Conservation (phyloP, 495 filamentous ascomycete species). For the Penicillium lagena region DNA sequence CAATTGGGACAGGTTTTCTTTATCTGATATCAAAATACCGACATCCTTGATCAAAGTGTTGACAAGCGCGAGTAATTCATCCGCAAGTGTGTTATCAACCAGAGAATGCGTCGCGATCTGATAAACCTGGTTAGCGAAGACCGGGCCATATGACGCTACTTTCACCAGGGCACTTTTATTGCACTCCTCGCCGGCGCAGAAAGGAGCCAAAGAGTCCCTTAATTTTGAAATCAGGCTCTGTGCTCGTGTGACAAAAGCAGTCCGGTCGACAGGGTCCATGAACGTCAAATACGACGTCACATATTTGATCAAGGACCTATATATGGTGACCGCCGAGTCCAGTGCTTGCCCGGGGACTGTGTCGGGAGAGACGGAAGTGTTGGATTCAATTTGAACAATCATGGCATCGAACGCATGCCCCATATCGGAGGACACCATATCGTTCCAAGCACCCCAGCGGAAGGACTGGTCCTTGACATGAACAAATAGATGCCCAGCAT, state of each 20-base stretch:
- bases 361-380: constrained; percentile 1
- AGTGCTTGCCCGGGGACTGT: background rate
- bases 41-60: constrained; percentile 24
- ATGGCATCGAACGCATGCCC: constrained; percentile 52
- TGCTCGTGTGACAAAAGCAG: constrained; percentile 28
- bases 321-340: constrained; percentile 5
- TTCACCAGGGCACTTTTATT: constrained; percentile 13
- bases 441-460: constrained; percentile 66
- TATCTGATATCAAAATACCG: constrained; percentile 31
- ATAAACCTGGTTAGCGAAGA: constrained; percentile 34
- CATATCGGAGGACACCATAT: constrained; percentile 60
- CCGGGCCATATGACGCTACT: constrained; percentile 26
- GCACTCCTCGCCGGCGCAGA: constrained; percentile 9
- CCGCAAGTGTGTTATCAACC: constrained; percentile 14
- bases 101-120: constrained; percentile 36
- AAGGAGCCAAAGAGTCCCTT: constrained; percentile 18
- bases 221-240: constrained; percentile 21
- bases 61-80: constrained; percentile 21
- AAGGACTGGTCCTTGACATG: constrained; percentile 43
- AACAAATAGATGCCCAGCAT: constrained; percentile 27
- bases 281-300: constrained; percentile 44
- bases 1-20: constrained; percentile 42
- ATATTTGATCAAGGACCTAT: constrained; percentile 40
- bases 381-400: constrained; percentile 18
- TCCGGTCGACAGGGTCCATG: constrained; percentile 44